A percentile compares a stretch with the other conserved stretches of the same genome.
Conservation (phyloP, 495 filamentous ascomycete species). For the Aspergillus saccharolyticus region DNA sequence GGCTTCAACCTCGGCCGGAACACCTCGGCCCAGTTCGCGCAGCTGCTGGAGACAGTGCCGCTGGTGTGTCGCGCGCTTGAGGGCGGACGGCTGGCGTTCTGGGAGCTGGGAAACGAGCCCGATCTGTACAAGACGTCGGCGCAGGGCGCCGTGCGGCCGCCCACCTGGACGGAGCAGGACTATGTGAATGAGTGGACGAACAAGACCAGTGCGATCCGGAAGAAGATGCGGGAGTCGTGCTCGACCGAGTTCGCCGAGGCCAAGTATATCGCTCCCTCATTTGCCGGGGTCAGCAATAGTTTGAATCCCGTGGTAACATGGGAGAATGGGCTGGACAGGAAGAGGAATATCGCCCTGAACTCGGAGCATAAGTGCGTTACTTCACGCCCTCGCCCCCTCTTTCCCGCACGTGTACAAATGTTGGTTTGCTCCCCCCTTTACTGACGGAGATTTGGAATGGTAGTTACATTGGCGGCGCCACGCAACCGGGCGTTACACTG, state of each 20-base stretch:
- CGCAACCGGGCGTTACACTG: slow-evolving; percentile 57
- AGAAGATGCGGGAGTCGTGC: slow-evolving; percentile 45
- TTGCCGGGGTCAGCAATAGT: slow-evolving; percentile 50
- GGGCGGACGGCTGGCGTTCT: slow-evolving; percentile 46
- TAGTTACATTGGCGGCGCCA: slow-evolving; percentile 63
- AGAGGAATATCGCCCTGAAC: slow-evolving; percentile 49
- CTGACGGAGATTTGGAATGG: slow-evolving; percentile 11
- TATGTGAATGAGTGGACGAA: slow-evolving; percentile 61
- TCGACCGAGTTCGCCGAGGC: slow-evolving; percentile 43
- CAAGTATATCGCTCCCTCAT: slow-evolving; percentile 56
- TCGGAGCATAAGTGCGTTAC: slow-evolving; percentile 58
- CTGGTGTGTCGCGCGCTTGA: slow-evolving; percentile 56
- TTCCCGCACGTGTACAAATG: neutral
- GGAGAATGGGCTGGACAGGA: slow-evolving; percentile 46
- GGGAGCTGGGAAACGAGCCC: slow-evolving; percentile 66
- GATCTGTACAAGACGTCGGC: slow-evolving; percentile 55
- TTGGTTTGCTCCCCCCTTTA: neutral
- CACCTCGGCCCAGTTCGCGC: slow-evolving; percentile 45
- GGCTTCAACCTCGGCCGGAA: slow-evolving; percentile 63
- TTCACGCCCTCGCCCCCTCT: neutral
- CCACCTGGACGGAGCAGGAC: slow-evolving; percentile 50
- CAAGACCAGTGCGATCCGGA: slow-evolving; percentile 46
- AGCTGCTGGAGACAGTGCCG: slow-evolving; percentile 49
- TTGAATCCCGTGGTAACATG: slow-evolving; percentile 49
- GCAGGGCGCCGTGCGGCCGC: slow-evolving; percentile 48